These are phyloP conservation scores for Lecanoromycetidae sp. DNA, from an alignment of 2,329 filamentous ascomycete genomes.

Conservation along the genomic window DNA sequence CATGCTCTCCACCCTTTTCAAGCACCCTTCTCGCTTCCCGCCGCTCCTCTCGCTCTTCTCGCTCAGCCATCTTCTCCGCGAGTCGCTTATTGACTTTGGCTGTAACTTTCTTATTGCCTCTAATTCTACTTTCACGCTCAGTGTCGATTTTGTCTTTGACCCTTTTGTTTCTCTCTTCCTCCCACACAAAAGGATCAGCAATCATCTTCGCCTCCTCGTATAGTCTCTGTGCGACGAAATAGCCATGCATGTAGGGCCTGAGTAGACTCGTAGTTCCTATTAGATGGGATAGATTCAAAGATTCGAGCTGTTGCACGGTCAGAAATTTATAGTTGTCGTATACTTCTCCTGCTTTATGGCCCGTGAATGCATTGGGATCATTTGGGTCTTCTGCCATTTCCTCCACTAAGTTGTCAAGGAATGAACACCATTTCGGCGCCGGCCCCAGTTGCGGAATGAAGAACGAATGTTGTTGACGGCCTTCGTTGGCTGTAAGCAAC, in stretches of 20 bases:
- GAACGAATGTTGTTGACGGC: constrained; percentile 86
- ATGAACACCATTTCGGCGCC: constrained; percentile 88
- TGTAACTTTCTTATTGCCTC: constrained; percentile 80
- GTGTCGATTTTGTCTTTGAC: constrained; percentile 94
- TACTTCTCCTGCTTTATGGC: constrained; percentile 52
- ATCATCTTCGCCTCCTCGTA: constrained; percentile 93
- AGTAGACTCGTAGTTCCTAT: constrained; percentile 82
- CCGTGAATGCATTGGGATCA: constrained; percentile 44
- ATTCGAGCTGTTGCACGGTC: constrained; percentile 71
- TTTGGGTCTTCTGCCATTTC: constrained; percentile 83
- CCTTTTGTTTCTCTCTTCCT: constrained; percentile 81
- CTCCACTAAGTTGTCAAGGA: constrained; percentile 94
- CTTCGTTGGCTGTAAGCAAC: constrained; percentile 93
- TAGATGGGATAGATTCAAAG: constrained; percentile 75
- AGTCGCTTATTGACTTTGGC: constrained; percentile 74
- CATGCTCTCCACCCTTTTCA: constrained; percentile 45
- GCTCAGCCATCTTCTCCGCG: constrained; percentile 49
- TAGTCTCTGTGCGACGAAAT: constrained; percentile 87
- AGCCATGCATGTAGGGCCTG: constrained; percentile 96
- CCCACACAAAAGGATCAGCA: constrained; percentile 84
- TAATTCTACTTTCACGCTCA: constrained; percentile 86
- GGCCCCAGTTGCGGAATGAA: constrained; percentile 89
- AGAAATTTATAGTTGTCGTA: constrained; percentile 99
- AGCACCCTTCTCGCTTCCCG: constrained; percentile 35
- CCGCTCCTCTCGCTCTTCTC: constrained; percentile 45